A percentile compares a stretch with the other conserved stretches of the same genome.
Evolutionary conservation across 805 yeast genomes (phyloP).

Genomic region (Yarrowia sp.): DNA sequence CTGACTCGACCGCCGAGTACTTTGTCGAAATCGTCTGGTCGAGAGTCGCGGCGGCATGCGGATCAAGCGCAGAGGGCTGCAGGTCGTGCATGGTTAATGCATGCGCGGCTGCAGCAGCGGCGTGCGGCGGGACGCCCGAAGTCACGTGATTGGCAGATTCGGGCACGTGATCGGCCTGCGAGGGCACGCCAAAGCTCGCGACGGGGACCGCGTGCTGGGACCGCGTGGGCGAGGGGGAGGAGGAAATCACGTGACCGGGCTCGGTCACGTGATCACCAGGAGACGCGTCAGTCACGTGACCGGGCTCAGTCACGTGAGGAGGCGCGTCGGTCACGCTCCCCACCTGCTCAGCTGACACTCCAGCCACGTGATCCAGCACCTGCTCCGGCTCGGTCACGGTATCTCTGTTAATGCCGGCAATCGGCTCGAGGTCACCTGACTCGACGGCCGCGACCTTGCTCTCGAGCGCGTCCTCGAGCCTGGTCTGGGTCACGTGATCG

Average conservation of each 20-base stretch:
- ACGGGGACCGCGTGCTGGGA: too few relatives aligned
- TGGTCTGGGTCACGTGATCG: not conserved
- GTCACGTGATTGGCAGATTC: too few relatives aligned
- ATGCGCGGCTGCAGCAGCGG: not conserved
- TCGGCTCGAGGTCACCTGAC: slow-evolving; percentile 2
- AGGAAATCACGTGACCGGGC: too few relatives aligned
- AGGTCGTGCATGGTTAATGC: slow-evolving; percentile 16
- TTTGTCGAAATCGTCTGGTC: slow-evolving; percentile 11
- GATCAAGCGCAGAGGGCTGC: slow-evolving; percentile 23
- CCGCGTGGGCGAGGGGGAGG: too few relatives aligned
- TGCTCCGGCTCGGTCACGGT: not conserved
- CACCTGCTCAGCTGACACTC: not conserved
- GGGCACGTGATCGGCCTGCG: too few relatives aligned
- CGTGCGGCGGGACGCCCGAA: not conserved
- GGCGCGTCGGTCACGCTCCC: too few relatives aligned
- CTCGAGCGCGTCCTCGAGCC: slow-evolving; percentile 10
- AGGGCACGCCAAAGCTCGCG: too few relatives aligned
- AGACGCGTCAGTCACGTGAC: not conserved
- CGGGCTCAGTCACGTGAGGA: not conserved
- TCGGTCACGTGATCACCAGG: not conserved
- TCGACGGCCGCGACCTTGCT: slow-evolving; percentile 15
- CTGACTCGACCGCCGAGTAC: slow-evolving; percentile 17
- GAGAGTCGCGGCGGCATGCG: not conserved
- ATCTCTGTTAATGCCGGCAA: slow-evolving; percentile 7
- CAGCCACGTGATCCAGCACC: not conserved